Evolutionary conservation across 179 eudicot genomes (phyloP), one percentile per base, ranked within the genome.

Genomic region (Heliamphora ciliata): DNA sequence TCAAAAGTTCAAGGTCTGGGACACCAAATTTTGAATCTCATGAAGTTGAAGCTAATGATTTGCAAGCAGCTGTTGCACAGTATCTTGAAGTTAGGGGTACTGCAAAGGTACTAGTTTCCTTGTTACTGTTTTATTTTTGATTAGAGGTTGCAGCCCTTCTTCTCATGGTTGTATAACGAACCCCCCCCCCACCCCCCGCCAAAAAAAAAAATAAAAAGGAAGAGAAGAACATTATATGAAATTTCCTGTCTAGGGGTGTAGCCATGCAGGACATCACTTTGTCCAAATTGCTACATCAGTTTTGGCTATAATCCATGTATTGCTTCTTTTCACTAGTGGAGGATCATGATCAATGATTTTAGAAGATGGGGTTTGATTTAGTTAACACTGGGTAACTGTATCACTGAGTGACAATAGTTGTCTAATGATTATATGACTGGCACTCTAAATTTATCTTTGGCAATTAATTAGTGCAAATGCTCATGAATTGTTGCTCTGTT

Each of bases 21-120:
- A 88, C 84, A 21, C 93, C 98, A 60, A 96, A 94, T 89, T 96
- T 96, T 81, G 97, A 94, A 85, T 89, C 97, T 11, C 95, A 92
- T 83, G 93, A 96, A 84, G 90, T 94, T 77, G 99, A 96, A 88
- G 90, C 94, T 0, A 93, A 94, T 89, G 98, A 91, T 76, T 84
- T 96, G 80, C 98, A 96, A 80, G 86, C 89, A 79, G 95, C 93
- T 75, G 91, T 94, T 81, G 88, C 88, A 6, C 95, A 93, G 79
- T 96, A 96, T 87, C 91, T 96, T 82, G 90, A 90, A 82, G 84
- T 89, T 65, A 87, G 99, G 85, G 99, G 99, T 59, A 90, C 95
- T 24, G 90, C 94, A 81, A 94, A 90, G 98, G 99, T 96, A 90
- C 60, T 74, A 52, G 10, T 74, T 76, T 6, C 74, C 74, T 82